These are phyloP conservation scores for Aspergillus cavernicola DNA, from an alignment of 495 filamentous ascomycete genomes.

Conservation along the genomic window DNA sequence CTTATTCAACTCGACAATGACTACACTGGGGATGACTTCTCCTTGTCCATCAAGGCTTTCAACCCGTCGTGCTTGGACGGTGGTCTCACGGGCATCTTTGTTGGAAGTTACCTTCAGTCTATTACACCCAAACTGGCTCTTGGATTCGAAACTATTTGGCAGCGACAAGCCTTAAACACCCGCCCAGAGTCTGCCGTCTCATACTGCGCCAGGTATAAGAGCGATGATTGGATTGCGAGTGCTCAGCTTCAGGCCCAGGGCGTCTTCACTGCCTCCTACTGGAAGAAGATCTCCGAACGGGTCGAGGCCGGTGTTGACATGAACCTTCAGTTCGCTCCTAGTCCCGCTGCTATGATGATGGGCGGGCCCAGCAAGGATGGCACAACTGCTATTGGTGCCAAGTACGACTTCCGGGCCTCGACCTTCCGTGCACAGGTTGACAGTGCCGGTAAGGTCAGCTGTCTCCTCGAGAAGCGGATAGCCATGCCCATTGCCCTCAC, in stretches of 20 bases:
- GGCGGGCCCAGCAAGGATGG: constrained; percentile 75
- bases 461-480: constrained; percentile 91
- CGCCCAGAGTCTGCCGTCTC: constrained; percentile 81
- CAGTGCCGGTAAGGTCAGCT: constrained; percentile 87
- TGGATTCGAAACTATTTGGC: constrained; percentile 91
- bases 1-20: constrained; percentile 91
- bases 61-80: constrained; percentile 93
- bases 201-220: constrained; percentile 86
- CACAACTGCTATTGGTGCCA: constrained; percentile 84
- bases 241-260: constrained; percentile 82
- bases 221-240: constrained; percentile 84
- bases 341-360: constrained; percentile 59
- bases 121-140: constrained; percentile 84
- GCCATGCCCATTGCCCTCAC: constrained; percentile 85
- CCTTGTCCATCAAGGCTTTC: constrained; percentile 81
- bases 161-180: constrained; percentile 70
- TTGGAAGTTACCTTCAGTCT: constrained; percentile 92
- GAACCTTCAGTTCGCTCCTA: constrained; percentile 78
- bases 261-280: constrained; percentile 87
- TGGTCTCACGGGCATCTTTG: constrained; percentile 87
- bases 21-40: constrained; percentile 90
- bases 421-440: constrained; percentile 95
- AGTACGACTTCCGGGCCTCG: constrained; percentile 95
- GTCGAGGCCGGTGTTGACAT: constrained; percentile 95
- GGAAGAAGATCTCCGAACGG: constrained; percentile 88